Evolutionary conservation across 2,329 filamentous ascomycete genomes (phyloP), one percentile per base, ranked within the genome.

Genomic region (Phyllosticta citribraziliensis): DNA sequence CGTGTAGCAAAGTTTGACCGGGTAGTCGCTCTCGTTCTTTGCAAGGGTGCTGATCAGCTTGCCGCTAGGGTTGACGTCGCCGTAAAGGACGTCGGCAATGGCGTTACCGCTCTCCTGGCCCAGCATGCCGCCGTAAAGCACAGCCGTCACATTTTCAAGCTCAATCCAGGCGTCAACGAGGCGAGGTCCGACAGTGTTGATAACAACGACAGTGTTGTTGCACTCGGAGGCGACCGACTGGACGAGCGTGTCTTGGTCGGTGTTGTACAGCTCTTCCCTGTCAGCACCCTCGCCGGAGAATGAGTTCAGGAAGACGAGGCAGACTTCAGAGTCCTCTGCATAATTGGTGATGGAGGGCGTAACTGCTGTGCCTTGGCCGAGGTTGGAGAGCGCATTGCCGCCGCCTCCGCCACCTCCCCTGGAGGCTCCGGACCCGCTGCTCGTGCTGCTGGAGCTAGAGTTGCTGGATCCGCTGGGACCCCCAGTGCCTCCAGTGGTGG

Each of bases 21-120:
- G 33, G 51, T 94, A 93, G 70, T 96, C 89, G 27, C 81, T 77
- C 0, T 86, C 78, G 1, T 79, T 79, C 67, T 86, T 86, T 10
- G 89, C 90, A 54, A 96, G 88, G 0, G 91, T 96, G 75, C 95
- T 96, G 0, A 91, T 91, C 2, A 97, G 77, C 62, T 89, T 87
- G 19, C 92, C 91, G 56, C 84, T 90, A 0, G 87, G 86, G 67
- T 91, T 93, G 14, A 85, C 80, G 22, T 87, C 82, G 8, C 92
- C 92, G 62, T 92, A 90, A 2, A 96, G 77, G 1, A 96, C 80
- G 66, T 95, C 89, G 1, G 84, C 83, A 5, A 97, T 79, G 0
- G 92, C 89, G 63, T 89, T 87, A 8, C 92, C 92, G 52, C 88
- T 91, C 71, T 96, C 91, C 25, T 64, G 62, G 19, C 62, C 62